Percentiles rank a stretch among this genome's conserved stretches.
These are phyloP conservation scores for Cyanidioschyzon merolae DNA, from an alignment of 23 red algal species.

Conservation along the genomic window DNA sequence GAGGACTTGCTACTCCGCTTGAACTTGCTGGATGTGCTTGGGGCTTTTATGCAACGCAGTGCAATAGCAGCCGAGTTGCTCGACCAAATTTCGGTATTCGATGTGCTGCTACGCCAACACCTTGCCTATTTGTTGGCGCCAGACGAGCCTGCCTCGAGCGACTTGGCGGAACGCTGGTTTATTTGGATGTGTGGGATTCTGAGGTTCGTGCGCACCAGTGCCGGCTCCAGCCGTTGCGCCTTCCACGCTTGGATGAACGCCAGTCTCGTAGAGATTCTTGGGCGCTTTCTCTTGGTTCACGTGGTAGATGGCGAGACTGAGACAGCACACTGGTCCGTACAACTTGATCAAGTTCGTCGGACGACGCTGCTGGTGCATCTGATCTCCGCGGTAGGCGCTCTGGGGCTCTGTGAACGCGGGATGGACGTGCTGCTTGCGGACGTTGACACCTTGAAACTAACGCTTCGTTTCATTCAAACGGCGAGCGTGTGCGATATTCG, in stretches of 20 bases:
- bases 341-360: background rate
- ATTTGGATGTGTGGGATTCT: background rate
- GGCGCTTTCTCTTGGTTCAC: background rate
- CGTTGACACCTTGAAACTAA: background rate
- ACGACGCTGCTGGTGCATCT: background rate
- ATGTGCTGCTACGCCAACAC: background rate
- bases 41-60: background rate
- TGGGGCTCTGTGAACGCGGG: background rate
- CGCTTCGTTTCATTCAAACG: background rate
- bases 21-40: background rate
- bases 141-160: background rate
- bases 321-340: background rate
- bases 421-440: conserved; percentile 9
- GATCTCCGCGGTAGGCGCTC: background rate
- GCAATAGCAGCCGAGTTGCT: background rate
- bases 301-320: background rate
- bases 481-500: background rate
- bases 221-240: background rate
- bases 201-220: background rate
- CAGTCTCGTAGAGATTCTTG: background rate
- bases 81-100: conserved; percentile 1
- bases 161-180: background rate
- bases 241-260: conserved; percentile 6
- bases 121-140: background rate
- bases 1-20: conserved; percentile 1